Percentiles rank a stretch among this genome's conserved stretches.
Conservation (phyloP, 2,329 filamentous ascomycete species). For the Phaeophleospora eucalypticola region DNA sequence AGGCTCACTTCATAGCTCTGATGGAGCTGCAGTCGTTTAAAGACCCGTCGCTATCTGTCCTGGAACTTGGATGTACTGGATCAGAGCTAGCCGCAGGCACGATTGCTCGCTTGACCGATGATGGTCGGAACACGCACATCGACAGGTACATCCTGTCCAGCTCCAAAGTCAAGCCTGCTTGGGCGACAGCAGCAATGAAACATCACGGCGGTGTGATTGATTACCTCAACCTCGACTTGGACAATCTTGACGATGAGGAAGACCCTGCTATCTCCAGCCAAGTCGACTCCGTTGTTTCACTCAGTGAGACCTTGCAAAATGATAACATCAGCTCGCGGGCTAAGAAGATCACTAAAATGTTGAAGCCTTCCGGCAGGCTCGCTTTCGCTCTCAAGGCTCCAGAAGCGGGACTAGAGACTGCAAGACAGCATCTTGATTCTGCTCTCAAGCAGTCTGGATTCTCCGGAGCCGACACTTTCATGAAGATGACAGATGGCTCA, state of each 20-base stretch:
- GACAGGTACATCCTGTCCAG: neutral
- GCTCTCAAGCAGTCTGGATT: neutral
- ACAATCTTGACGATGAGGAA: neutral
- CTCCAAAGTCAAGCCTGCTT: neutral
- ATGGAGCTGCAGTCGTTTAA: neutral
- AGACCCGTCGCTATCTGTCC: neutral
- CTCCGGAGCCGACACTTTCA: neutral
- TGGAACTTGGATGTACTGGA: neutral
- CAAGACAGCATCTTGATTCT: neutral
- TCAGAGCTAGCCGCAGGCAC: neutral
- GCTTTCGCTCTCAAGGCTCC: neutral
- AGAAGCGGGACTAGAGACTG: neutral
- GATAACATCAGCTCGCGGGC: neutral
- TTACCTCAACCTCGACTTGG: neutral
- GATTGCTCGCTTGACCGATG: neutral
- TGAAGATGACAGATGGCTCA: neutral
- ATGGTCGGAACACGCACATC: neutral
- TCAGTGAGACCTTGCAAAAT: neutral
- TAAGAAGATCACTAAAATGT: neutral
- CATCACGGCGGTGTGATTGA: neutral
- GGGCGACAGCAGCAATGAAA: neutral
- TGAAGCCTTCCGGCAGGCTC: neutral
- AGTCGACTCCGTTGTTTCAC: neutral
- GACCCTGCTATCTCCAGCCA: neutral
- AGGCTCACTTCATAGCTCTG: neutral